Conservation (phyloP, 2,329 filamentous ascomycete species). For the Ascochyta clinopodiicola region DNA sequence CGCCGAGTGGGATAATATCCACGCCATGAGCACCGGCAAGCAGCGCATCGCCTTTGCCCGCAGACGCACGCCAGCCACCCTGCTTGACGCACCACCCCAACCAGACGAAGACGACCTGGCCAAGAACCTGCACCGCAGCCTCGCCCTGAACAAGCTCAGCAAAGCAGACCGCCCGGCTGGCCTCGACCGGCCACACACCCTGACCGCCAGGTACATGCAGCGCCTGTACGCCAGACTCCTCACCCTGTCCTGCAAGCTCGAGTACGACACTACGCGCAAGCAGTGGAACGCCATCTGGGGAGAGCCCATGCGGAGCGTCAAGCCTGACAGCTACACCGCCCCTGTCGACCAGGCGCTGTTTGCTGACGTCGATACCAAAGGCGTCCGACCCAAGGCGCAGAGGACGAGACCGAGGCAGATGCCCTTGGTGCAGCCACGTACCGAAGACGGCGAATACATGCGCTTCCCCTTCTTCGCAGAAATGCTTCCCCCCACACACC, state of each 20-base stretch:
- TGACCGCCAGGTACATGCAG: conserved; percentile 55
- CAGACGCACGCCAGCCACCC: conserved; percentile 24
- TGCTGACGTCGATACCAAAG: conserved; percentile 35
- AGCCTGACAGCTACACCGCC: conserved; percentile 18
- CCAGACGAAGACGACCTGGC: conserved; percentile 9
- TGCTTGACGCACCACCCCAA: neutral
- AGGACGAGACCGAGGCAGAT: conserved; percentile 1
- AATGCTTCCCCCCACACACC: conserved; percentile 25
- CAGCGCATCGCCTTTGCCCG: conserved; percentile 33
- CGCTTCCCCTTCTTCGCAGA: conserved; percentile 36
- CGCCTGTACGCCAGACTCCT: conserved; percentile 54
- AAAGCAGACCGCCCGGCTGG: conserved; percentile 33
- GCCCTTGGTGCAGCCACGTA: conserved; percentile 18
- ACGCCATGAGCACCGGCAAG: conserved; percentile 48
- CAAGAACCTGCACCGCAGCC: conserved; percentile 20
- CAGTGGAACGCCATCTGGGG: conserved; percentile 42
- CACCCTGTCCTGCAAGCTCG: conserved; percentile 51
- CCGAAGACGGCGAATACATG: conserved; percentile 23
- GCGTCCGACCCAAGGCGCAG: conserved; percentile 12
- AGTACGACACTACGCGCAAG: conserved; percentile 41
- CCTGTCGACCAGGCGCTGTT: conserved; percentile 37
- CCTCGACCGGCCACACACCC: conserved; percentile 39
- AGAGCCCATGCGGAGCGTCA: conserved; percentile 13
- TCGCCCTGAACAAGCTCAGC: conserved; percentile 37
- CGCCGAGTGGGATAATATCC: conserved; percentile 53